Conservation (phyloP, 345 rosid species). For the Theobroma cacao region DNA sequence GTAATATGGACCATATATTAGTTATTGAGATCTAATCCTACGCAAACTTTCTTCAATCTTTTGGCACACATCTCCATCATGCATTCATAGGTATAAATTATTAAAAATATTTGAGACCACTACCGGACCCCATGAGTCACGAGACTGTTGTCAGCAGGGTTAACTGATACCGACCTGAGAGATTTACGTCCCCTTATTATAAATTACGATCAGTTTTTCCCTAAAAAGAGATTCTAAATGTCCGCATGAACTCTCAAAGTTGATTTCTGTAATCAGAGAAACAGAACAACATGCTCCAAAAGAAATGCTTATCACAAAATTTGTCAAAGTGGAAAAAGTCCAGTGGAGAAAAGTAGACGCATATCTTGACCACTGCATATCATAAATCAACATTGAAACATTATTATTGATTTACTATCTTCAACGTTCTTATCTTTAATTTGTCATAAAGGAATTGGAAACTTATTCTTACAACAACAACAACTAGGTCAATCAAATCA, state of each 20-base stretch:
- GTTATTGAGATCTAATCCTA: not conserved
- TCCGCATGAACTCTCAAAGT: not conserved
- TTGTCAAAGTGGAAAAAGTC: not conserved
- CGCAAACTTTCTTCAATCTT: not conserved
- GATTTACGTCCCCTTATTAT: not conserved
- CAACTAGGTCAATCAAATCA: not conserved
- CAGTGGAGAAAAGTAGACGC: not conserved
- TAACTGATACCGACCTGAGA: not conserved
- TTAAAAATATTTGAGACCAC: not conserved
- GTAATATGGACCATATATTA: not conserved
- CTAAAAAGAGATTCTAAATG: not conserved
- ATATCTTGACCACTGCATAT: not conserved
- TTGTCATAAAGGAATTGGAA: not conserved
- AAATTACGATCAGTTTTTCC: not conserved
- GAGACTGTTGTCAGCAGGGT: not conserved
- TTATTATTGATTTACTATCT: not conserved
- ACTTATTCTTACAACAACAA: not conserved
- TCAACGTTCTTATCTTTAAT: slow-evolving; percentile 1
- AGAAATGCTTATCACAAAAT: not conserved
- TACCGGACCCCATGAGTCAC: not conserved
- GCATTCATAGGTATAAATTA: not conserved
- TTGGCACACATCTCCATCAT: not conserved
- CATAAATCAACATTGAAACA: not conserved
- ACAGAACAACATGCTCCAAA: not conserved
- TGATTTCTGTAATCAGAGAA: not conserved